These are phyloP conservation scores for Ogataea pini DNA, from an alignment of 805 yeast genomes.

Conservation along the genomic window DNA sequence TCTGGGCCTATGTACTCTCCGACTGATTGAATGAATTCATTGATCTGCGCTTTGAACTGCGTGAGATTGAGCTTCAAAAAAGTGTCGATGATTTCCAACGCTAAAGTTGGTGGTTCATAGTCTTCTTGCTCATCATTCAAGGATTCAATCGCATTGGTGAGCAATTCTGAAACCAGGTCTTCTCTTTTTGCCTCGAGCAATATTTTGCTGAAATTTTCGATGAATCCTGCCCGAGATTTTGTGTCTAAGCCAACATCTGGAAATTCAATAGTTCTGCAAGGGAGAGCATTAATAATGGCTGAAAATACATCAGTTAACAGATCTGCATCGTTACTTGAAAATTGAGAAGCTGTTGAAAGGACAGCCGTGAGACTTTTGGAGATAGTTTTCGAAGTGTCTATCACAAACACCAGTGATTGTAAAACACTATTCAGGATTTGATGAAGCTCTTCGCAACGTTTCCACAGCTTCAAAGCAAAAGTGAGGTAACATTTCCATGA, in stretches of 20 bases:
- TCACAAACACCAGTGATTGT: slow-evolving; percentile 11
- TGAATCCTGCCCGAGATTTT: slow-evolving; percentile 17
- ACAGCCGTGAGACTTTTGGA: slow-evolving; percentile 10
- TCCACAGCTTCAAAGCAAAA: slow-evolving; percentile 10
- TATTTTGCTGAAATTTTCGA: slow-evolving; percentile 27
- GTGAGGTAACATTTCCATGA: slow-evolving; percentile 33
- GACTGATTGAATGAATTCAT: slow-evolving; percentile 36
- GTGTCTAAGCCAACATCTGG: slow-evolving; percentile 14
- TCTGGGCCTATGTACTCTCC: slow-evolving; percentile 36
- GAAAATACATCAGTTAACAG: slow-evolving; percentile 25
- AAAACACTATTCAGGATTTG: slow-evolving; percentile 14
- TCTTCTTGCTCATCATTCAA: slow-evolving; percentile 27
- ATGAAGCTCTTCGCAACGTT: slow-evolving; percentile 3
- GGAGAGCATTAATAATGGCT: slow-evolving; percentile 26
- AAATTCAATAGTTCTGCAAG: slow-evolving; percentile 22
- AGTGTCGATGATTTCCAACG: slow-evolving; percentile 32
- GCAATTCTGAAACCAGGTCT: slow-evolving; percentile 23
- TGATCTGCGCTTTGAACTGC: slow-evolving; percentile 30
- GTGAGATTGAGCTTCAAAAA: slow-evolving; percentile 28
- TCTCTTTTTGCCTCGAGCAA: slow-evolving; percentile 16
- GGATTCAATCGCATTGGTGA: slow-evolving; percentile 31
- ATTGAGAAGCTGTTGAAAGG: slow-evolving; percentile 13
- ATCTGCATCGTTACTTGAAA: slow-evolving; percentile 23
- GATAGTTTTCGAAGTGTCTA: slow-evolving; percentile 25
- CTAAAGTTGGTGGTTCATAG: slow-evolving; percentile 21